A percentile compares a stretch with the other conserved stretches of the same genome.
phyloP scores from a whole-genome alignment of 148 eudicot species.

The Chenopodium berlandieri region DNA sequence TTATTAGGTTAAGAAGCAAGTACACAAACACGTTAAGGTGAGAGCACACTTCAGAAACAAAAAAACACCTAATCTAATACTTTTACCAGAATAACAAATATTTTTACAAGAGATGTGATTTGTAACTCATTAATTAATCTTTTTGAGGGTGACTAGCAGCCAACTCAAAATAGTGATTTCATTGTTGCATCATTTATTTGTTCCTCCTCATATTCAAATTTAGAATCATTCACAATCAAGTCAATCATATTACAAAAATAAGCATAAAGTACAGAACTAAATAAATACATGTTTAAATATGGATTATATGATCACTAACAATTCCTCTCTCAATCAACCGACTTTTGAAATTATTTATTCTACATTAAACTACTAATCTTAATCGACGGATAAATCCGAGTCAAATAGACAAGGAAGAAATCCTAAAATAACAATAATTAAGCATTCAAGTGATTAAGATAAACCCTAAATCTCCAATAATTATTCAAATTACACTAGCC shows the following conservation, averaged over 20 bases:
- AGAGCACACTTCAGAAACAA: neutral
- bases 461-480: neutral
- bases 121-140: neutral
- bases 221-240: neutral
- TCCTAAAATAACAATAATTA: neutral
- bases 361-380: neutral
- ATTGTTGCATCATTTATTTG: neutral
- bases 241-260: neutral
- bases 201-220: too few species aligned
- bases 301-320: neutral
- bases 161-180: neutral
- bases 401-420: neutral
- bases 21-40: slow-evolving; percentile 5
- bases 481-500: neutral
- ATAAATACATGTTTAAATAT: neutral
- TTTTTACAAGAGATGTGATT: neutral
- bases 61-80: neutral
- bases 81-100: neutral
- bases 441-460: neutral
- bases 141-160: neutral
- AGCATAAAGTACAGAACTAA: neutral
- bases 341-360: neutral
- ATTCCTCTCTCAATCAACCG: neutral
- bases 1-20: neutral
- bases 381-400: neutral